phyloP scores from a whole-genome alignment of 2,329 filamentous ascomycete species.

The Neofusicoccum kwambonambiense region DNA sequence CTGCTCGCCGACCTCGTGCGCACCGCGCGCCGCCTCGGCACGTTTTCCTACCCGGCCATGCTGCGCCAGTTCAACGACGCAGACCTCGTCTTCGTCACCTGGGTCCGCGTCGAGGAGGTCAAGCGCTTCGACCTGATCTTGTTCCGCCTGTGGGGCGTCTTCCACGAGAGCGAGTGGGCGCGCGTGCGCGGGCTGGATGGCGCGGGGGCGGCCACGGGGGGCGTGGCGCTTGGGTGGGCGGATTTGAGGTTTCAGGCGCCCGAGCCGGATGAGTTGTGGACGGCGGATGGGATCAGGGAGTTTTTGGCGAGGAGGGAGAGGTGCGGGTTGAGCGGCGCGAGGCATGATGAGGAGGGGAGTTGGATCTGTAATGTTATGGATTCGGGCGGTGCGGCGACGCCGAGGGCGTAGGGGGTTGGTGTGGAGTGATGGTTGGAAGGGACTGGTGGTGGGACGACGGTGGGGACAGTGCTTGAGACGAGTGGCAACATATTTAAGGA shows the following conservation, averaged over 20 bases:
- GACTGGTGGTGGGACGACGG: not conserved
- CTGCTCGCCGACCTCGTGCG: not conserved
- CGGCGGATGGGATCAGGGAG: constrained; percentile 4
- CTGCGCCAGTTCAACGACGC: not conserved
- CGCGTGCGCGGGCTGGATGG: not conserved
- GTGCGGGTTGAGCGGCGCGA: not conserved
- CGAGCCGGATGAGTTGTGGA: constrained; percentile 10
- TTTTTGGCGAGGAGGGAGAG: constrained; percentile 1
- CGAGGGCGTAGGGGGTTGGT: not conserved
- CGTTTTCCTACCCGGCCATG: not conserved
- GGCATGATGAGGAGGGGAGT: not conserved
- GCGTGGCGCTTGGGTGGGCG: not conserved
- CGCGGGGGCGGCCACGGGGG: not conserved
- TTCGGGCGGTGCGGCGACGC: not conserved
- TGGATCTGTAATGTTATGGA: constrained; percentile 3
- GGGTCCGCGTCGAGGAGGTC: constrained; percentile 1
- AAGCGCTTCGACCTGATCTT: constrained; percentile 2
- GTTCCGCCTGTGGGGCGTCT: not conserved
- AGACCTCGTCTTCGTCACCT: not conserved
- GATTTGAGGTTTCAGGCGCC: constrained; percentile 1
- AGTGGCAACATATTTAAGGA: too few relatives aligned
- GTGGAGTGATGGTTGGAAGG: too few relatives aligned
- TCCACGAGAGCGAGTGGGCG: not conserved
- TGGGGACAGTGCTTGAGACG: too few relatives aligned
- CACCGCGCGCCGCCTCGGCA: not conserved